phyloP scores from a whole-genome alignment of 352 stramenopile genomes.

The Aphanomyces stellatus region DNA sequence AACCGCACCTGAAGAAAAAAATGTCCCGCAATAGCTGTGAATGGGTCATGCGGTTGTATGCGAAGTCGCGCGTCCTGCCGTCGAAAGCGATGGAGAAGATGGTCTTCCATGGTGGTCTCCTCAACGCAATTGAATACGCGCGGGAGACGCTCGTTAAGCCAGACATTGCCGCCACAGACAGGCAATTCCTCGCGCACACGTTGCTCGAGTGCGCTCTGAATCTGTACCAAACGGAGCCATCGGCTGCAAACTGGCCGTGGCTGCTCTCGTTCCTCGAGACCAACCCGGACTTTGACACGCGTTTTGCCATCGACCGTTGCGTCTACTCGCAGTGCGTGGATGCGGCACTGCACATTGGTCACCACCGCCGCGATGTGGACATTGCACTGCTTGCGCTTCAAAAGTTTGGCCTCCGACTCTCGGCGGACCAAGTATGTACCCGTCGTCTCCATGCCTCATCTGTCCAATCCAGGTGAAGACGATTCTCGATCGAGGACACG shows the following conservation, averaged over 20 bases:
- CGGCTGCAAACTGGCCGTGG: not conserved
- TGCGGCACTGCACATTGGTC: constrained; percentile 53
- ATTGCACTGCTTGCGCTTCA: constrained; percentile 50
- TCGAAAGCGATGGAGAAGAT: constrained; percentile 64
- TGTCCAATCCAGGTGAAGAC: constrained; percentile 20
- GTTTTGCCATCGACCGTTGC: constrained; percentile 54
- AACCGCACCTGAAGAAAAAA: constrained; percentile 10
- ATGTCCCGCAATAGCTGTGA: constrained; percentile 23
- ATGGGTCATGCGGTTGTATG: constrained; percentile 72
- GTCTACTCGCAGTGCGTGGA: constrained; percentile 58
- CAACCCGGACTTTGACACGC: constrained; percentile 50
- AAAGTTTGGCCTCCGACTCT: constrained; percentile 25
- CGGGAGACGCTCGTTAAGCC: constrained; percentile 31
- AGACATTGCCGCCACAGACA: not conserved
- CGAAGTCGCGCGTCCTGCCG: constrained; percentile 55
- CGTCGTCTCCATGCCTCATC: not conserved
- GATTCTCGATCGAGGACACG: constrained; percentile 37
- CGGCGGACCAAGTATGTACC: not conserved
- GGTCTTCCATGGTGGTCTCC: constrained; percentile 28
- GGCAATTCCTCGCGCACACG: not conserved
- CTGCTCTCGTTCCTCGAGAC: constrained; percentile 25
- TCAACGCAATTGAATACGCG: constrained; percentile 52
- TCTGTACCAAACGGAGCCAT: not conserved
- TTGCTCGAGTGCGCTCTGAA: not conserved
- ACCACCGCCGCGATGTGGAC: constrained; percentile 34